Evolutionary conservation across 2,329 filamentous ascomycete genomes (phyloP).

Genomic region (Pezicula radicicola): DNA sequence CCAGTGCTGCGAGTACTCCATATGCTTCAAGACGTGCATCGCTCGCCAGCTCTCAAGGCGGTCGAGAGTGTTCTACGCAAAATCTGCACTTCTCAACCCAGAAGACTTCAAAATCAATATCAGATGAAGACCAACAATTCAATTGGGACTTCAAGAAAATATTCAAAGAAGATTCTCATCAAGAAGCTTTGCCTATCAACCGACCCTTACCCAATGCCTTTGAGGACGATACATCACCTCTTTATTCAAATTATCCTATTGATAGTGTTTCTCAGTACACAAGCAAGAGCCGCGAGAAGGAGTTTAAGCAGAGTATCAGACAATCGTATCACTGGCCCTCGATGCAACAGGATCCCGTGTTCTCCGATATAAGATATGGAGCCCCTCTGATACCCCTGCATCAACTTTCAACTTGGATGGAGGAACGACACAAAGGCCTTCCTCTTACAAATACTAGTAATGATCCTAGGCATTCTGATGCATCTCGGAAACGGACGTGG

Average conservation of each 20-base stretch:
- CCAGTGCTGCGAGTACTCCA: conserved; percentile 15
- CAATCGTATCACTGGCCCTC: conserved; percentile 37
- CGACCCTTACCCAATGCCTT: conserved; percentile 41
- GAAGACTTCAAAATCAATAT: not conserved
- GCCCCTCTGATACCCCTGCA: conserved; percentile 21
- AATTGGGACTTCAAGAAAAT: conserved; percentile 38
- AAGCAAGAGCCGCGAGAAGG: conserved; percentile 37
- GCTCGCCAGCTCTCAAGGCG: not conserved
- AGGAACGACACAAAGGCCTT: conserved; percentile 11
- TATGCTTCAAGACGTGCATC: conserved; percentile 7
- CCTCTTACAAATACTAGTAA: not conserved
- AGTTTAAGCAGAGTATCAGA: conserved; percentile 40
- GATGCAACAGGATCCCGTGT: conserved; percentile 42
- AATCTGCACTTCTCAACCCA: not conserved
- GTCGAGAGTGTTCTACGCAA: not conserved
- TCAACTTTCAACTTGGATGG: conserved; percentile 20
- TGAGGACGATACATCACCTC: conserved; percentile 42
- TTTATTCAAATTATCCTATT: conserved; percentile 39
- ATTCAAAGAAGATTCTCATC: conserved; percentile 33
- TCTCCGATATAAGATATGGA: conserved; percentile 24
- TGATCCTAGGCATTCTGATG: not conserved
- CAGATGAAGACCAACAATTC: conserved; percentile 24
- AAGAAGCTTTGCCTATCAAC: conserved; percentile 43
- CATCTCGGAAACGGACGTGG: conserved; percentile 21
- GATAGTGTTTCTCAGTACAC: conserved; percentile 43